Percentiles rank a stretch among this genome's conserved stretches.
phyloP scores from a whole-genome alignment of 768 basidiomycete genomes.

The Suillus subluteus region DNA sequence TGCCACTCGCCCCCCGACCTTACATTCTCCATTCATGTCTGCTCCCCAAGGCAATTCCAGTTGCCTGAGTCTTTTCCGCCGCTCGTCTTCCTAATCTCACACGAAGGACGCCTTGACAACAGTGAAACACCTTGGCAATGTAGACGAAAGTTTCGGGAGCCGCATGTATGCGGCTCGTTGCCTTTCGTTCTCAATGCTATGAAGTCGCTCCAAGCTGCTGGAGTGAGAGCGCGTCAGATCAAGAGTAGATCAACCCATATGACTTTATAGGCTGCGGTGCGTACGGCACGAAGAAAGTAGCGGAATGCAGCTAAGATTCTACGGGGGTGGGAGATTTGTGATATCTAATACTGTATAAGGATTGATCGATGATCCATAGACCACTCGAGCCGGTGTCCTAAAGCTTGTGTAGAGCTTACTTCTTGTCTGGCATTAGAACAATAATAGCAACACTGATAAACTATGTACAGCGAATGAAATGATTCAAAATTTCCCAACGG shows the following conservation, averaged over 20 bases:
- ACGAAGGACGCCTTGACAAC: slow-evolving; percentile 24
- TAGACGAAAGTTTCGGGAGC: slow-evolving; percentile 20
- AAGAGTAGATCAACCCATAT: no score
- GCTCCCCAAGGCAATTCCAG: slow-evolving; percentile 10
- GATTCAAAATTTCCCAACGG: no score
- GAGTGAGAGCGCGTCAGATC: no score
- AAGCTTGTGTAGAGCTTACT: no score
- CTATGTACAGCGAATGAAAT: no score
- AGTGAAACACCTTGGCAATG: slow-evolving; percentile 20
- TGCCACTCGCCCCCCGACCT: slow-evolving; percentile 13
- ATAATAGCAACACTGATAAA: background rate
- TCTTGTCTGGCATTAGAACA: background rate
- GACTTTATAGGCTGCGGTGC: no score
- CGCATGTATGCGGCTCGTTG: slow-evolving; percentile 28
- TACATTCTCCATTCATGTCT: slow-evolving; percentile 22
- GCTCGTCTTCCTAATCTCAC: slow-evolving; percentile 18
- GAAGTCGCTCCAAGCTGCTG: slow-evolving; percentile 20
- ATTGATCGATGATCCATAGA: no score
- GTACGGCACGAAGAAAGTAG: no score
- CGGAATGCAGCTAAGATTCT: no score
- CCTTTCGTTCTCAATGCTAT: slow-evolving; percentile 27
- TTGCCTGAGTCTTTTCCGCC: slow-evolving; percentile 13
- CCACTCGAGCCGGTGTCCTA: no score
- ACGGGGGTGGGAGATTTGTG: no score
- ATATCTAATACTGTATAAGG: no score